These are phyloP conservation scores for Codiaeum variegatum DNA, from an alignment of 441 rosid genomes.

Conservation along the genomic window DNA sequence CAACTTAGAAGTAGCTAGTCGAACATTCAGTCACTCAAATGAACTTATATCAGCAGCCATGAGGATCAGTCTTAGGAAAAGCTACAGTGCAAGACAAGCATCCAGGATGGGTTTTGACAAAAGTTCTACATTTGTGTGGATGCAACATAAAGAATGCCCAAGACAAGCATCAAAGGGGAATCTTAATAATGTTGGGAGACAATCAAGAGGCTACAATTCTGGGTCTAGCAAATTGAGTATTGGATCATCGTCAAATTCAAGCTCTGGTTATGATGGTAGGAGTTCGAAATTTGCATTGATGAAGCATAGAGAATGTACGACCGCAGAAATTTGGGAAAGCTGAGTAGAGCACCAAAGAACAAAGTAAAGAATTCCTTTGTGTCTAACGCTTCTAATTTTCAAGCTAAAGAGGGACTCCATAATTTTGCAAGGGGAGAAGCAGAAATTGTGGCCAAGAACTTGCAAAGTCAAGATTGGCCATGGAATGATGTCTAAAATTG, in stretches of 20 bases:
- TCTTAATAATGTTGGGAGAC: slow-evolving; percentile 22
- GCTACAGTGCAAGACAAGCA: slow-evolving; percentile 48
- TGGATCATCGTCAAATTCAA: slow-evolving; percentile 45
- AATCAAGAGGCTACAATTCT: slow-evolving; percentile 35
- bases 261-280: slow-evolving; percentile 20
- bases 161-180: slow-evolving; percentile 48
- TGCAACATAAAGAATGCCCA: slow-evolving; percentile 31
- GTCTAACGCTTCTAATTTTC: slow-evolving; percentile 25
- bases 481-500: neutral
- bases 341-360: slow-evolving; percentile 25
- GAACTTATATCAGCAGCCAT: slow-evolving; percentile 38
- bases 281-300: slow-evolving; percentile 17
- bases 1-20: slow-evolving; percentile 29
- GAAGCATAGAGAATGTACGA: slow-evolving; percentile 35
- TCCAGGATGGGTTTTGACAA: slow-evolving; percentile 32
- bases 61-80: slow-evolving; percentile 45
- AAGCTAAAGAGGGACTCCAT: slow-evolving; percentile 16
- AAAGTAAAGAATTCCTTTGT: slow-evolving; percentile 22
- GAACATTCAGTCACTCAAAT: slow-evolving; percentile 31
- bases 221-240: slow-evolving; percentile 50
- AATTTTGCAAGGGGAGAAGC: slow-evolving; percentile 19
- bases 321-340: slow-evolving; percentile 31
- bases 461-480: slow-evolving; percentile 28
- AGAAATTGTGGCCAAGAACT: slow-evolving; percentile 18
- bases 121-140: slow-evolving; percentile 17